These are phyloP conservation scores for Uronychia binucleata DNA, from an alignment of 73 alveolate species.

Conservation along the genomic window DNA sequence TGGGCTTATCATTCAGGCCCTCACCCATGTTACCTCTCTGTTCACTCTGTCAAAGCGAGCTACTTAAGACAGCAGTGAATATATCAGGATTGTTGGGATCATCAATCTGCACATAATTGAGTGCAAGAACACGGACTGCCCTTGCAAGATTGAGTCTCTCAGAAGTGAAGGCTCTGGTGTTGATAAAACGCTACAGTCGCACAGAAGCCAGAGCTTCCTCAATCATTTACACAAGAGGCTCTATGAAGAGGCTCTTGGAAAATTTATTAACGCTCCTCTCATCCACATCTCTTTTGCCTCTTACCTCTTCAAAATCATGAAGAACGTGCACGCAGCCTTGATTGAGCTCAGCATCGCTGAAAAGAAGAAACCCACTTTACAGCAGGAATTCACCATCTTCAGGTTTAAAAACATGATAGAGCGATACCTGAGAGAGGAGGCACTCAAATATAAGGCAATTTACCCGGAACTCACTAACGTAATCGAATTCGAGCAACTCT, in stretches of 20 bases:
- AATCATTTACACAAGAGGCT: conserved; percentile 38
- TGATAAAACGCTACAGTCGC: conserved; percentile 7
- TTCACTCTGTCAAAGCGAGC: conserved; percentile 36
- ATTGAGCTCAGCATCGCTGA: conserved; percentile 41
- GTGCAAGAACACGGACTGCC: conserved; percentile 50
- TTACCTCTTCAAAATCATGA: conserved; percentile 39
- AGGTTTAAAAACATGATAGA: conserved; percentile 50
- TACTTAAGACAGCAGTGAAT: conserved; percentile 8
- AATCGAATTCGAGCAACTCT: conserved; percentile 47
- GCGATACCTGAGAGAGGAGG: conserved; percentile 25
- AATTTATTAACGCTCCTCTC: conserved; percentile 36
- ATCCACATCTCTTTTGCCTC: conserved; percentile 41
- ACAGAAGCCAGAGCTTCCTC: conserved; percentile 23
- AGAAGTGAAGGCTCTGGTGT: conserved; percentile 27
- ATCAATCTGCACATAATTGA: conserved; percentile 48
- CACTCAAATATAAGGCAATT: conserved; percentile 22
- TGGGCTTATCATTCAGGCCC: conserved; percentile 12
- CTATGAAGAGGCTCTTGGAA: conserved; percentile 52
- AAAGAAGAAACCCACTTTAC: conserved; percentile 49
- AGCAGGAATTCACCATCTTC: conserved; percentile 37
- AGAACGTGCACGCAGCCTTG: conserved; percentile 37
- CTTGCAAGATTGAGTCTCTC: conserved; percentile 41
- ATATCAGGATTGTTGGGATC: conserved; percentile 41
- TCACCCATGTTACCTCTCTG: conserved; percentile 28
- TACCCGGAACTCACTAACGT: conserved; percentile 46